Percentiles rank a stretch among this genome's conserved stretches.
Evolutionary conservation across 352 stramenopile genomes (phyloP).

Genomic region (Proteromonas lacertae): DNA sequence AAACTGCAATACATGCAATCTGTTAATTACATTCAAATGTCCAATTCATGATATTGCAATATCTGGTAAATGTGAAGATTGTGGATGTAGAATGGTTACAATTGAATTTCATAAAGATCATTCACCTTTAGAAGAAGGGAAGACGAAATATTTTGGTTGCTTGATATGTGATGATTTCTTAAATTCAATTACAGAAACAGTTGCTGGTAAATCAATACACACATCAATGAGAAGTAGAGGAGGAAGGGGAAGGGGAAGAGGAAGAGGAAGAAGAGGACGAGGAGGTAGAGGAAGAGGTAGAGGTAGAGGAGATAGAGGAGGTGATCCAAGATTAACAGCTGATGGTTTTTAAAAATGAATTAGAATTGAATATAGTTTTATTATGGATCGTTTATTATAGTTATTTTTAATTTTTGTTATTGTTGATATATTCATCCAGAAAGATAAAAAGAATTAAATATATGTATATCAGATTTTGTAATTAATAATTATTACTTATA

Average conservation of each 20-base stretch:
- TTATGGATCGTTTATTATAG: too few species aligned
- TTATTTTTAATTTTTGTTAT: too few species aligned
- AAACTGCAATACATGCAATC: slow-evolving; percentile 17
- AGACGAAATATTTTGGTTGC: slow-evolving; percentile 12
- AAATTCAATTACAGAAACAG: slow-evolving; percentile 13
- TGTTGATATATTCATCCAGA: too few species aligned
- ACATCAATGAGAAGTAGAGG: slow-evolving; percentile 3
- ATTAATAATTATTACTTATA: too few species aligned
- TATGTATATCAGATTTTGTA: too few species aligned
- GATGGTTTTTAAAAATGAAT: too few species aligned
- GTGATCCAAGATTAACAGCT: slow-evolving; percentile 4
- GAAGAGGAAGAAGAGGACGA: slow-evolving; percentile 3
- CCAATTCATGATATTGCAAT: slow-evolving; percentile 11
- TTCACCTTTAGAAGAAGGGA: slow-evolving; percentile 8
- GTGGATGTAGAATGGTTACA: slow-evolving; percentile 10
- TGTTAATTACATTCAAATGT: slow-evolving; percentile 13
- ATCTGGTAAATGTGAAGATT: slow-evolving; percentile 6
- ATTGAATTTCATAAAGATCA: slow-evolving; percentile 18
- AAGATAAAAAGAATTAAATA: too few species aligned
- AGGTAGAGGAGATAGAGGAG: neutral
- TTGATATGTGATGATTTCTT: slow-evolving; percentile 18
- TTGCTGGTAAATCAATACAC: slow-evolving; percentile 14
- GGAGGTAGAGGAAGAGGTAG: neutral
- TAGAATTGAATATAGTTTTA: too few species aligned
- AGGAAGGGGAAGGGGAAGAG: slow-evolving; percentile 6